A percentile compares a stretch with the other conserved stretches of the same genome.
Evolutionary conservation across 345 rosid genomes (phyloP).

Genomic region (Zanthoxylum bungeanum): DNA sequence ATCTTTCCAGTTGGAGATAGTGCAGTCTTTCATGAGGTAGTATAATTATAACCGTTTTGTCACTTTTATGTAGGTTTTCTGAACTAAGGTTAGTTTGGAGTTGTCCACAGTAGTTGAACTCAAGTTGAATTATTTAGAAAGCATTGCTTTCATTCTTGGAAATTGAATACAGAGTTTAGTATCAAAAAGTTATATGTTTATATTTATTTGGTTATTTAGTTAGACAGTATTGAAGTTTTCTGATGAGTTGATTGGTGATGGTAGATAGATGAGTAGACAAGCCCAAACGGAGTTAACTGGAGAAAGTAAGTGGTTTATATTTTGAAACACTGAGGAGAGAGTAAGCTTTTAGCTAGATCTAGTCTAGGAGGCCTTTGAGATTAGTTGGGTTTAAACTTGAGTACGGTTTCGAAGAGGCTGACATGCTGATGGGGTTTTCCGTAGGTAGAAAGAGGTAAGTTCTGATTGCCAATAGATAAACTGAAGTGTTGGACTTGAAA

Average conservation of each 20-base stretch:
- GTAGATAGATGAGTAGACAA: not conserved
- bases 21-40: conserved; percentile 60
- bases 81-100: no score
- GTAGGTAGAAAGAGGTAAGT: not conserved
- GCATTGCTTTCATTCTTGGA: not conserved
- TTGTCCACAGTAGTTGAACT: no score
- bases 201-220: not conserved
- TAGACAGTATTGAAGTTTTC: not conserved
- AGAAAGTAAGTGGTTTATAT: not conserved
- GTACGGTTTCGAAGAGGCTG: not conserved
- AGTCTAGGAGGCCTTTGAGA: not conserved
- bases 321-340: not conserved
- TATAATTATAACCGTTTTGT: conserved; percentile 2
- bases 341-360: not conserved
- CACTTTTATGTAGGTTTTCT: not conserved
- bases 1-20: conserved; percentile 44
- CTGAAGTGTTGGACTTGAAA: not conserved
- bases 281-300: not conserved
- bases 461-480: not conserved
- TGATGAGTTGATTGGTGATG: conserved; percentile 1
- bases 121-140: not conserved
- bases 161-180: not conserved
- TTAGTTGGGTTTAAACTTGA: not conserved
- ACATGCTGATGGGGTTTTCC: not conserved
- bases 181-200: not conserved